These are phyloP conservation scores for Apiotrichum gracile DNA, from an alignment of 1,284 basidiomycete genomes.

Conservation along the genomic window DNA sequence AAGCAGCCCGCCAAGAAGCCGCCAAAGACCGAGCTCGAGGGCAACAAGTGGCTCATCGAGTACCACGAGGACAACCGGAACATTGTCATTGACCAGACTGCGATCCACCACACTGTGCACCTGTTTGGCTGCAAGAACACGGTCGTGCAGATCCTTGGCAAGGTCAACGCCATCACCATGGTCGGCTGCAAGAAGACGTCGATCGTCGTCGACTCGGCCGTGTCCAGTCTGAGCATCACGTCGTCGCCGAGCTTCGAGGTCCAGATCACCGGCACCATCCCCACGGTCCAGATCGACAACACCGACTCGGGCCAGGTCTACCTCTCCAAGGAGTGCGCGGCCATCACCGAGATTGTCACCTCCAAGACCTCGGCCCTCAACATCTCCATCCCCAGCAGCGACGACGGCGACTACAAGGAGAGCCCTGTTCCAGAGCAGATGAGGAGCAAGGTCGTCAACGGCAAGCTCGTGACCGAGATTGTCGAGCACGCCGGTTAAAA, in stretches of 20 bases:
- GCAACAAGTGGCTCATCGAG: constrained; percentile 92
- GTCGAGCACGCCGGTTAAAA: constrained; percentile 77
- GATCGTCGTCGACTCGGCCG: constrained; percentile 82
- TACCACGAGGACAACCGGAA: constrained; percentile 78
- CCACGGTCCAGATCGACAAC: constrained; percentile 88
- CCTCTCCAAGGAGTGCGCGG: constrained; percentile 74
- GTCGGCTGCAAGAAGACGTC: constrained; percentile 87
- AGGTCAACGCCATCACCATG: constrained; percentile 89
- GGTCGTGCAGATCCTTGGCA: constrained; percentile 84
- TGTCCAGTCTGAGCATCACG: constrained; percentile 82
- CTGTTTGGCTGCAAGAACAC: constrained; percentile 87
- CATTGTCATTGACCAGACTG: constrained; percentile 70
- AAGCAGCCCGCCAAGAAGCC: constrained; percentile 70
- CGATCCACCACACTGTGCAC: constrained; percentile 80
- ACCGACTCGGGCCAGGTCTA: constrained; percentile 95
- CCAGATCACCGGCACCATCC: constrained; percentile 83
- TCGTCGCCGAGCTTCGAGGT: constrained; percentile 87
- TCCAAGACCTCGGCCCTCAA: constrained; percentile 95
- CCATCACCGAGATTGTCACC: constrained; percentile 76
- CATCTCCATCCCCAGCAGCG: constrained; percentile 72
- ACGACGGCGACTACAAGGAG: constrained; percentile 87
- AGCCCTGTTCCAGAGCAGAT: constrained; percentile 94
- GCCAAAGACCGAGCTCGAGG: constrained; percentile 71
- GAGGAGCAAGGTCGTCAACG: constrained; percentile 71
- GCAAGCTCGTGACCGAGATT: constrained; percentile 79